Evolutionary conservation across 2,329 filamentous ascomycete genomes (phyloP), one percentile per base, ranked within the genome.

Genomic region (Diaporthe capsici): DNA sequence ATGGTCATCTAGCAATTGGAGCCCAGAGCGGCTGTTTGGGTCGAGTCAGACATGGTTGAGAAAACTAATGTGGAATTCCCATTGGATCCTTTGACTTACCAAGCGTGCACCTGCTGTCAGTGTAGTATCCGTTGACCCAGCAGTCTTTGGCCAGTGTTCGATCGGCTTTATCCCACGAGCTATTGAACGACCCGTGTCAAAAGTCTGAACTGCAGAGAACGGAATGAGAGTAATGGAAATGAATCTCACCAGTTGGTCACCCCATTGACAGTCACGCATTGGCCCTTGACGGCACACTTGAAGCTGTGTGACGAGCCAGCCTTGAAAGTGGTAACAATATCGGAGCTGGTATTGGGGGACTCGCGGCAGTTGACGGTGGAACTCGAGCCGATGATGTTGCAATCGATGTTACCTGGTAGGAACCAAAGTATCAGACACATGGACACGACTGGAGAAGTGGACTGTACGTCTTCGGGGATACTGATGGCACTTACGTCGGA

Each of bases 101-200:
- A 51, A 67, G 63, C 1, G 63, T 67, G 44, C 63, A 67, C 31
- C 44, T 51, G 63, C 44, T 51, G 31, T 49, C 42, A 25, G 63
- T 67, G 42, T 67, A 67, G 22, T 51, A 25, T 10, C 63, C 63
- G 44, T 13, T 67, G 28, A 67, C 63, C 63, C 63, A 67, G 44
- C 63, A 67, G 22, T 67, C 63, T 8, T n/a, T 67, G 9, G 44
- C 44, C 22, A 67, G 31, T 7, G 44, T 67, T 42, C 63, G 63
- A 31, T 67, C 63, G 3, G 63, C 63, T 20, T 67, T 67, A 7
- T 67, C 63, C 63, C 63, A 67, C 44, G 44, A 67, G 44, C 63
- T 67, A 12, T 51, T 34, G 2, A 7, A 28, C 1, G 8, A 3
- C 13, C 17, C 1, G 8, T n/a, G 63, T 67, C 31, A 67, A 25